Conservation (phyloP, 2,329 filamentous ascomycete genomes). For the Ophiostoma piceae region DNA sequence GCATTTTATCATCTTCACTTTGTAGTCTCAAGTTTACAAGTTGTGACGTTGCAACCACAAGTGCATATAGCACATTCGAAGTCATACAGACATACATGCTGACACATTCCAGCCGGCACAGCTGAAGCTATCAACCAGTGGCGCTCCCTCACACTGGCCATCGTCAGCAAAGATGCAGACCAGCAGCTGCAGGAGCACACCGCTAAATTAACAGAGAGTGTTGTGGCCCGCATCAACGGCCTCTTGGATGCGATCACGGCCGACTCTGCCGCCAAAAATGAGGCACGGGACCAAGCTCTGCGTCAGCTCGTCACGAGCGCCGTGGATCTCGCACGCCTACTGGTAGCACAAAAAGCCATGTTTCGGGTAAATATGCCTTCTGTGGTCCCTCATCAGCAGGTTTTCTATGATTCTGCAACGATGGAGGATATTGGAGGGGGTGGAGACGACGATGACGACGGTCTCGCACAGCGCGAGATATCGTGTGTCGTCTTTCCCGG, state of each 20-base stretch:
- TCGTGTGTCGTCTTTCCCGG: slow-evolving; percentile 60
- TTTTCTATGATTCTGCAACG: slow-evolving; percentile 51
- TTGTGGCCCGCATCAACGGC: slow-evolving; percentile 45
- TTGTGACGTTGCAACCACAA: not conserved
- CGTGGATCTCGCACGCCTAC: slow-evolving; percentile 51
- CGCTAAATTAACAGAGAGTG: slow-evolving; percentile 37
- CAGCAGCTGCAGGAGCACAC: slow-evolving; percentile 46
- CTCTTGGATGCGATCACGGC: slow-evolving; percentile 39
- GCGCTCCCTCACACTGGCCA: slow-evolving; percentile 59
- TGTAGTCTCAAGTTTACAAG: not conserved
- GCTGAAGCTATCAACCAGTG: slow-evolving; percentile 53
- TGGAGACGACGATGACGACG: slow-evolving; percentile 35
- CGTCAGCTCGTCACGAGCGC: slow-evolving; percentile 48
- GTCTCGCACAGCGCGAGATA: slow-evolving; percentile 48
- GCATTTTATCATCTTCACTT: not conserved
- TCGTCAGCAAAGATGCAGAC: slow-evolving; percentile 51
- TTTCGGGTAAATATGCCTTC: slow-evolving; percentile 53
- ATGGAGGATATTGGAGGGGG: slow-evolving; percentile 65
- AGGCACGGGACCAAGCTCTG: slow-evolving; percentile 48
- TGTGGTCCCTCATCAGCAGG: slow-evolving; percentile 48
- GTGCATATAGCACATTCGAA: not conserved
- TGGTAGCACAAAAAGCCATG: slow-evolving; percentile 55
- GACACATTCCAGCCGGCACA: slow-evolving; percentile 22
- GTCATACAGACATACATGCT: not conserved
- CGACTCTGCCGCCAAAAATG: slow-evolving; percentile 1